Evolutionary conservation across 495 filamentous ascomycete species (phyloP), one percentile per base, ranked within the genome.

Genomic region (Sordaria brevicollis): DNA sequence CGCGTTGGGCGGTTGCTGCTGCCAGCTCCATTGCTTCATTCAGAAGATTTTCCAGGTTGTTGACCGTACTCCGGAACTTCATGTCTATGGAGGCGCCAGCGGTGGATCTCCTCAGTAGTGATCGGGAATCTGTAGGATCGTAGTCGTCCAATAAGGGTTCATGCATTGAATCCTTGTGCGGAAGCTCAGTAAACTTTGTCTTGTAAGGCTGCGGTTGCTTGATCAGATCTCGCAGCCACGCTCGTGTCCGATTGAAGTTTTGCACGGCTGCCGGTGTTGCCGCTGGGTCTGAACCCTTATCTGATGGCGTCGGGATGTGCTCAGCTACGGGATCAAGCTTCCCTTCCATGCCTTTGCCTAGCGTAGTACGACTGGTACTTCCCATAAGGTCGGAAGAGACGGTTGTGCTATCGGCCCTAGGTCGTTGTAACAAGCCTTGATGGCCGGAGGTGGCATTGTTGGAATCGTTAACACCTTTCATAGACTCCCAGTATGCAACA

Each of bases 21-120:
- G 82, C 84, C 21, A 87, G 73, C 0, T 73, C 75, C 19, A 84
- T 69, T 19, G 84, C 85, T 72, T 86, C 81, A 38, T 75, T 77
- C 19, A 86, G 76, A 13, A 86, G 77, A 54, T 76, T 71, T 66
- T 87, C 84, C 35, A 86, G 77, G 67, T 83, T 78, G 17, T 73
- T 75, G 71, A 85, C 76, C 8, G 81, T 81, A 29, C 70, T 72
- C 66, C 77, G 74, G 66, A 77, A 74, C 8, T 76, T 71, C 19
- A 70, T 57, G 68, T 79, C 77, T n/a, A 78, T 67, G 3, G 74
- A 69, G 10, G 41, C 37, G 1, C 70, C 35, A 0, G 41, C 62
- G 2, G 57, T 66, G 0, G 74, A 71, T 4, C 43, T 57, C 33
- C 67, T 19, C 10, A 70, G 65, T 29, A 72, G 35, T 4, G 15